Percentiles rank a stretch among this genome's conserved stretches.
Evolutionary conservation across 495 filamentous ascomycete genomes (phyloP).

Genomic region (Tuber calosporum): DNA sequence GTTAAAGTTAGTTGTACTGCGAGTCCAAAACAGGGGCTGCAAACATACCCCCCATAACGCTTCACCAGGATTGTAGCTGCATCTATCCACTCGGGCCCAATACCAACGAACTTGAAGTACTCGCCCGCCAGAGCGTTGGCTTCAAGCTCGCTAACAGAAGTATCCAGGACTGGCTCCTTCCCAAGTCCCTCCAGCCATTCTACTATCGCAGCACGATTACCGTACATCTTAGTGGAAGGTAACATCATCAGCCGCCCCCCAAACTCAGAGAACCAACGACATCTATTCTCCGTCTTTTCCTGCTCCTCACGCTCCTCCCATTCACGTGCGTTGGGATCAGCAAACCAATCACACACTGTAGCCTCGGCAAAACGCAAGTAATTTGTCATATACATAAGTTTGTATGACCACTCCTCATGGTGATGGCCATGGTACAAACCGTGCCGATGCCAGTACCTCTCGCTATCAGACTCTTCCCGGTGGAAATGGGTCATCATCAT

Average conservation of each 20-base stretch:
- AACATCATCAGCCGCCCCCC: background rate
- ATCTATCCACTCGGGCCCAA: background rate
- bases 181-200: background rate
- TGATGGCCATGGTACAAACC: background rate
- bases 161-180: background rate
- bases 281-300: background rate
- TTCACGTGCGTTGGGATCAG: background rate
- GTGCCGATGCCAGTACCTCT: slow-evolving; percentile 1
- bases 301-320: background rate
- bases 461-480: background rate
- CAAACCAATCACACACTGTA: background rate
- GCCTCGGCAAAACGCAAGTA: background rate
- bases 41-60: background rate
- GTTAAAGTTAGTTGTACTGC: background rate
- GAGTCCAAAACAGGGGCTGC: background rate
- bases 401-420: slow-evolving; percentile 1
- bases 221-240: background rate
- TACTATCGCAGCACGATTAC: background rate
- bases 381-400: slow-evolving; percentile 3
- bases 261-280: background rate
- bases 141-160: background rate
- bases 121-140: background rate
- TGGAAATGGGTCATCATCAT: slow-evolving; percentile 5
- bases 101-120: background rate
- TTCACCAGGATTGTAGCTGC: background rate